Base-by-base conservation (phyloP, 768 basidiomycete species). In the Hortiboletus flavorubellus region DNA sequence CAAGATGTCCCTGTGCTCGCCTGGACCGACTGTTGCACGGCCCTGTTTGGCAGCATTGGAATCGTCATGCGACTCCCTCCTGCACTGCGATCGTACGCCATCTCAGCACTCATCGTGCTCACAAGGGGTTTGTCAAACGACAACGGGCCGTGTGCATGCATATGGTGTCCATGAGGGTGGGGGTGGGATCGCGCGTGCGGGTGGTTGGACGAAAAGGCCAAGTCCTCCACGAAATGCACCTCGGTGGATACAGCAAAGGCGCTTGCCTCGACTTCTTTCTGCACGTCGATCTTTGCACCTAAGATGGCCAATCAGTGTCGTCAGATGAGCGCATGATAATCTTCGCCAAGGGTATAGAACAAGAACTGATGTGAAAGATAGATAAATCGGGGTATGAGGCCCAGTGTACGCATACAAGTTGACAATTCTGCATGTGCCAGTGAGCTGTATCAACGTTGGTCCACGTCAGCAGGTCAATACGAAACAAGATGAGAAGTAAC, bases 291-390 rank as follows among this genome's bases (percentile, higher is more conserved):
- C 77, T 81, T 83, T 35, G 64, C 48, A 1, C 80, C 82, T 1
- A 75, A 68, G 33, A 86, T 75, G 53, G 84, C 83, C 45, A 89
- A 76, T 51, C 82, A 80, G 56, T 81, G 82, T 4, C 79, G 77
- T 35, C 84, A 82, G 37, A 86, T 80, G n/a, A 89, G 80, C 0
- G 89, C 86, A 51, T 91, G 85, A 64, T 92, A 91, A 62, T 92
- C 86, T 58, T 87, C 83, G 12, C 83, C 83, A 1, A 93, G 78
- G 2, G 83, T 79, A 61, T 82, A 79, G 75, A 95, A 96, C 10
- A 85, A 77, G 67, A 96, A 91, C 56, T 95, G 92, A 59, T 91
- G 89, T 0, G 85, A 83, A 16, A 91, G 83, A 69, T 96, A 95
- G 31, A 97, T 78, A 1, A 89, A 78, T 0, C 84, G 79, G 2